Evolutionary conservation across 495 filamentous ascomycete genomes (phyloP).

Genomic region (Aspergillus campestris): DNA sequence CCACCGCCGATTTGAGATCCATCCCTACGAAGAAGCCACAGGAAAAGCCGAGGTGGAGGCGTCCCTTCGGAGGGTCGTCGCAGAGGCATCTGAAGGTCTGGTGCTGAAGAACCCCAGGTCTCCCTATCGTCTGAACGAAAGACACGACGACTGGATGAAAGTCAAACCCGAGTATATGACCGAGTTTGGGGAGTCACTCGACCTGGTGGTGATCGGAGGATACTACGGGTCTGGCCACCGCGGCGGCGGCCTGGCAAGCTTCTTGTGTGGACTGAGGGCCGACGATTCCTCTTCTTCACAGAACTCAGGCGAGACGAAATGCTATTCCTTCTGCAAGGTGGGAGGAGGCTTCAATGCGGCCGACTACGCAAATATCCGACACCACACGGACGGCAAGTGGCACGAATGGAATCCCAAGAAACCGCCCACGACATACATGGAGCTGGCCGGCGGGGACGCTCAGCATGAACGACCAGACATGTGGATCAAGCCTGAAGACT

Average conservation of each 20-base stretch:
- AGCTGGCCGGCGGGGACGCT: conserved; percentile 66
- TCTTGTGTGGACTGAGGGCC: conserved; percentile 76
- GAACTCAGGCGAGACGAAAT: conserved; percentile 58
- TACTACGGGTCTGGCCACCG: conserved; percentile 85
- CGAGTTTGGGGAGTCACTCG: conserved; percentile 89
- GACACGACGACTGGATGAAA: conserved; percentile 97
- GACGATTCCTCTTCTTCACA: conserved; percentile 51
- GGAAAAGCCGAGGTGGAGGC: conserved; percentile 66
- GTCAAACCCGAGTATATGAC: conserved; percentile 99
- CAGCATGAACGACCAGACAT: conserved; percentile 80
- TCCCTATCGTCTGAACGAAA: conserved; percentile 76
- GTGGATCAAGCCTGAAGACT: conserved; percentile 88
- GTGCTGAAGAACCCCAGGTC: conserved; percentile 92
- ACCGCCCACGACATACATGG: conserved; percentile 72
- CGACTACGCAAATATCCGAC: conserved; percentile 74
- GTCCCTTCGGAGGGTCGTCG: conserved; percentile 71
- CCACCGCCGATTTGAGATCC: conserved; percentile 73
- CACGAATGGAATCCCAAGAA: conserved; percentile 69
- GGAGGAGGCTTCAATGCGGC: conserved; percentile 82
- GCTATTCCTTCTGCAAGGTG: conserved; percentile 90
- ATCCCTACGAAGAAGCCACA: conserved; percentile 59
- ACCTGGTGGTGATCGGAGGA: conserved; percentile 82
- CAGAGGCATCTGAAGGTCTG: conserved; percentile 81
- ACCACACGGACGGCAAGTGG: conserved; percentile 89
- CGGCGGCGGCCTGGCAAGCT: conserved; percentile 75